Evolutionary conservation across 2,329 filamentous ascomycete species (phyloP), one percentile per base, ranked within the genome.

Genomic region (Hymenotorrendiella dingleyae): DNA sequence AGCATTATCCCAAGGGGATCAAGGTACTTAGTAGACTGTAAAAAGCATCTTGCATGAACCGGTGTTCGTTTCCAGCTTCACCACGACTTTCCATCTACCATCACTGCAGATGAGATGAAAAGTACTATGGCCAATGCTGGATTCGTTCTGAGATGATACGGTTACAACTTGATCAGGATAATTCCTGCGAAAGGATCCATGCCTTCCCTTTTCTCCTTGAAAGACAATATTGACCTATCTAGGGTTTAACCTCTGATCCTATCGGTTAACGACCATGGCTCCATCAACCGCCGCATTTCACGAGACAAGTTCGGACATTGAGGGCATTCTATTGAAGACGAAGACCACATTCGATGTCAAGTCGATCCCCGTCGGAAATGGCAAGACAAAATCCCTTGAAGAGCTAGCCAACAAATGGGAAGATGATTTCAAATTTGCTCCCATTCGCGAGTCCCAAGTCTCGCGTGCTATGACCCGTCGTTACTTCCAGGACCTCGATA

Each of bases 151-250:
- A 91, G 85, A 93, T 81, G 80, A 93, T 84, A 93, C 86, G 86
- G 87, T 83, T 46, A 71, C 45, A 88, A 91, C 86, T 91, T 91
- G 86, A 91, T 90, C 86, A 87, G 85, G 87, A 90, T 91, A 91
- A 93, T 93, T 87, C 87, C 85, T 89, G 89, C 89, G 89, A 36
- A 93, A 94, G 89, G 84, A 94, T 93, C 30, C 88, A 94, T 94
- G 87, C 86, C 77, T 77, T 76, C 71, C 70, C 68, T 64, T 58
- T 62, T 63, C 57, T 59, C 52, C 54, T 58, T 47, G 42, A 54
- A 52, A 50, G 59, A 57, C 54, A 59, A 41, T 52, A 63, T 61
- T 65, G 67, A 68, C 65, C 61, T 58, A 55, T 51, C 64, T 60
- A 60, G 68, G 59, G 60, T 59, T 49, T 54, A 50, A 58, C 24